Evolutionary conservation across 164 flowering plant species (phyloP).

Genomic region (Macadamia integrifolia): DNA sequence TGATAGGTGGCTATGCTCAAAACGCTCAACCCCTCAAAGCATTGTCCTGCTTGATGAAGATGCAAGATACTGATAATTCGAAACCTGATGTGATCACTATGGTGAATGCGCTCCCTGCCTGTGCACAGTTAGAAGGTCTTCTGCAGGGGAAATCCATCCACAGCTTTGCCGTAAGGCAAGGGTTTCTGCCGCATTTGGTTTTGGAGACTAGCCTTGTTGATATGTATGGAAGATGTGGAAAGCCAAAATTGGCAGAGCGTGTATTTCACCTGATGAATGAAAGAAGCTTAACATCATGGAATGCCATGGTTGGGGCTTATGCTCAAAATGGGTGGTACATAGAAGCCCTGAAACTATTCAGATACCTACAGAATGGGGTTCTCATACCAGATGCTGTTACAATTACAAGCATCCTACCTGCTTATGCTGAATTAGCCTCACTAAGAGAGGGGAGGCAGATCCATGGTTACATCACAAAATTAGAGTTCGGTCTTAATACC

Average conservation of each 20-base stretch:
- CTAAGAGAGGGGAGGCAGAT: constrained; percentile 45
- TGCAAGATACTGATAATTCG: constrained; percentile 33
- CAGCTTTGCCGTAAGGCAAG: constrained; percentile 44
- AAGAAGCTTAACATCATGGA: constrained; percentile 27
- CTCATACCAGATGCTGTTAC: constrained; percentile 47
- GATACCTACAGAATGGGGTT: constrained; percentile 16
- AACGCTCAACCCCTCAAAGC: constrained; percentile 31
- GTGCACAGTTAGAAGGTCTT: constrained; percentile 34
- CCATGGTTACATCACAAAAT: constrained; percentile 39
- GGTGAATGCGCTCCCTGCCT: constrained; percentile 57
- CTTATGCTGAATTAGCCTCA: constrained; percentile 46
- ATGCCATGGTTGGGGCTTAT: constrained; percentile 25
- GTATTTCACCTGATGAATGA: constrained; percentile 34
- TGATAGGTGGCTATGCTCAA: constrained; percentile 47
- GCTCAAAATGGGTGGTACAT: constrained; percentile 16
- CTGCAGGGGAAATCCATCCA: constrained; percentile 52
- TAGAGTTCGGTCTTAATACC: constrained; percentile 21
- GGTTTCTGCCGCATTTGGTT: constrained; percentile 46
- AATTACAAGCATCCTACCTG: constrained; percentile 51
- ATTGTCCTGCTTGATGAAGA: constrained; percentile 32
- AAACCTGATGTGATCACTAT: constrained; percentile 47
- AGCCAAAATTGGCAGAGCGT: constrained; percentile 26
- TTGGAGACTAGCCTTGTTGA: constrained; percentile 60
- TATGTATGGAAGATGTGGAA: constrained; percentile 49
- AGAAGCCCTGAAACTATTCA: constrained; percentile 22